These are phyloP conservation scores for Iodosphaeria phyllophila DNA, from an alignment of 2,329 filamentous ascomycete genomes.

Conservation along the genomic window DNA sequence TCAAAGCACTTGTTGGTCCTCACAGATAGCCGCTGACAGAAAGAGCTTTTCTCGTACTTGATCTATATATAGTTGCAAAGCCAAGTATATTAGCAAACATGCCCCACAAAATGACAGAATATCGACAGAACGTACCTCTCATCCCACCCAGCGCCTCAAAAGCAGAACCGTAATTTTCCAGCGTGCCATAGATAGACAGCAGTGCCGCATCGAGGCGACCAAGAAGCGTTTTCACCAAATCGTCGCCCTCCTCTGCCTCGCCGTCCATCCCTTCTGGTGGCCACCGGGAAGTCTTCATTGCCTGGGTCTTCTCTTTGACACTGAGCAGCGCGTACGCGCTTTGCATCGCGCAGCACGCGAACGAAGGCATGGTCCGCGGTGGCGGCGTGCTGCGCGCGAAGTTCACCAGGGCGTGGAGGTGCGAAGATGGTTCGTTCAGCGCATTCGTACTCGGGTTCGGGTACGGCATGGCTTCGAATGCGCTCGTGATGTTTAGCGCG, in stretches of 20 bases:
- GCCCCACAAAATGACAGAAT: neutral
- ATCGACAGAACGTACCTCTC: conserved; percentile 15
- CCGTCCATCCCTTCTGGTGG: too few relatives aligned
- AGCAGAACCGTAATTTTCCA: conserved; percentile 23
- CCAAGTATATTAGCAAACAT: neutral
- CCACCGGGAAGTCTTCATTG: too few relatives aligned
- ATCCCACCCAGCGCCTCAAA: conserved; percentile 26
- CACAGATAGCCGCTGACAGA: conserved; percentile 1
- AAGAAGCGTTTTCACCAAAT: conserved; percentile 16
- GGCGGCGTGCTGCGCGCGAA: too few relatives aligned
- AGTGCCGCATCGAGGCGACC: conserved; percentile 21
- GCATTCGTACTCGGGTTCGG: conserved; percentile 20
- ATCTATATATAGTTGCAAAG: conserved; percentile 1
- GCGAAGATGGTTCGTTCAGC: too few relatives aligned
- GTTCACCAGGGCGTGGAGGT: too few relatives aligned
- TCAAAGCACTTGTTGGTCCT: too few relatives aligned
- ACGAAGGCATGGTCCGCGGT: conserved; percentile 25
- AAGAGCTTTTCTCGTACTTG: conserved; percentile 5
- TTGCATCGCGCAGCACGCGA: conserved; percentile 26
- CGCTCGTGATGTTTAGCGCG: conserved; percentile 25
- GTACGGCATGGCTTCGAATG: conserved; percentile 25
- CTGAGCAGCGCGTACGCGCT: conserved; percentile 23
- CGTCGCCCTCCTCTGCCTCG: conserved; percentile 6
- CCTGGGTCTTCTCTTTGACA: conserved; percentile 21
- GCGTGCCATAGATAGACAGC: conserved; percentile 19